Base-by-base conservation (phyloP, 2,329 filamentous ascomycete species). In the Setomelanomma holmii region DNA sequence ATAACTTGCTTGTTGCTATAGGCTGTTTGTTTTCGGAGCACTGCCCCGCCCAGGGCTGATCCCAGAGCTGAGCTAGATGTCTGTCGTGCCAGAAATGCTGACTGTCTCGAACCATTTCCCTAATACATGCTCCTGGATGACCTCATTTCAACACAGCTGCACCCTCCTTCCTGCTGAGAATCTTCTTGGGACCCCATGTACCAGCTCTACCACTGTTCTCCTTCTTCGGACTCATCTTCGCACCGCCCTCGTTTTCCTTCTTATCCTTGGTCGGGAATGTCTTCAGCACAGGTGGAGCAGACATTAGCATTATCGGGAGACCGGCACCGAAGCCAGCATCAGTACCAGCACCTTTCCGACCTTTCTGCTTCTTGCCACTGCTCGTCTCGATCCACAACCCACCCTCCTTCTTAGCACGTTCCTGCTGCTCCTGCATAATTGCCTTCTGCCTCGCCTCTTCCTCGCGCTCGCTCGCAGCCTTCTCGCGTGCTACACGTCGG, bases 151-250 rank as follows among this genome's bases (percentile, higher is more conserved):
- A 19, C 8, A 34, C 16, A 3, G 16, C 22, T 21, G 34, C 48
- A 14, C 51, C 53, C 51, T 66, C 62, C 43, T 64, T 60, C 53
- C 59, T 56, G 21, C 51, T 66, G 33, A 67, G 49, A 35, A 66
- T 66, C 58, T 60, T 66, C 60, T 61, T 68, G 8, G 63, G 63
- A 7, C 61, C 63, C 64, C 64, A 68, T n/a, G 30, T 27, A 3
- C 64, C 64, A n/a, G 63, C 64, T 40, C 64, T 47, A 27, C 64
- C 63, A 20, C 59, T 52, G 14, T 27, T 6, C 39, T 66, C 59
- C 38, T 35, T 64, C 38, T 53, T 55, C 23, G 36, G 41, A 34
- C 44, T 52, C 49, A 49, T 50, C 43, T 33, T 48, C 16, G 36
- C 14, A n/a, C 39, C 17, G 21, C 45, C 45, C 19, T 50, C 50